Evolutionary conservation across 305 asterid species (phyloP).

Genomic region (Lippia alba): DNA sequence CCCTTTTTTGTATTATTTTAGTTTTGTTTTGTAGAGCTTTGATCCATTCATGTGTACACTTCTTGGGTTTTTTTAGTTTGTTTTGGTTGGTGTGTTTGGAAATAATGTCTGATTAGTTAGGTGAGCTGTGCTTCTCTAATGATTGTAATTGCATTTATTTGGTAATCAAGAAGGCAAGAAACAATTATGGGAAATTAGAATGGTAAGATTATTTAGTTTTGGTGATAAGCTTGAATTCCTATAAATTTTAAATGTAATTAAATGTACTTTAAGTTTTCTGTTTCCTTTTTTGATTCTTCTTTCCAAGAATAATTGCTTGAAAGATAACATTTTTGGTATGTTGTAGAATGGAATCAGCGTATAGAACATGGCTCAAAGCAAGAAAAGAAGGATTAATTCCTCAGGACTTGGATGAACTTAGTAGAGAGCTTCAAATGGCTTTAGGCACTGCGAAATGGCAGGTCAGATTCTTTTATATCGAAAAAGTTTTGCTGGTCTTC

Average conservation of each 20-base stretch:
- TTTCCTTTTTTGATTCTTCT: neutral
- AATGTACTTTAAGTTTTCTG: neutral
- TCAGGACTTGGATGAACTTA: conserved; percentile 61
- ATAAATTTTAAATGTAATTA: neutral
- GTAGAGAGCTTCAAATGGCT: conserved; percentile 82
- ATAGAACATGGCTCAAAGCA: conserved; percentile 71
- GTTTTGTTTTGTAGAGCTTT: neutral
- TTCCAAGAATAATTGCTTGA: neutral
- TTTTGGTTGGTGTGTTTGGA: neutral
- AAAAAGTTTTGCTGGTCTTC: too few species aligned
- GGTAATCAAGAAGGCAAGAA: conserved; percentile 5
- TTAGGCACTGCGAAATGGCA: conserved; percentile 95
- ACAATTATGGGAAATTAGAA: neutral
- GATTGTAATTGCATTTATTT: conserved; percentile 14
- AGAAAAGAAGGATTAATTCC: conserved; percentile 58
- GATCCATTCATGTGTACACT: neutral
- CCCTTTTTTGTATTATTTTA: neutral
- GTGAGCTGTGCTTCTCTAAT: conserved; percentile 32
- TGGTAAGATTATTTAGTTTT: neutral
- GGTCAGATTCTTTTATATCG: conserved; percentile 46
- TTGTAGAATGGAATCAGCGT: conserved; percentile 84
- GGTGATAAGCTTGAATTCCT: neutral
- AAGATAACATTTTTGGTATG: conserved; percentile 16
- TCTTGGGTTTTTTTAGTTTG: neutral
- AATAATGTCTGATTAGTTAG: conserved; percentile 21